A percentile compares a stretch with the other conserved stretches of the same genome.
Conservation (phyloP, 345 rosid species). For the Aquilaria yunnanensis region DNA sequence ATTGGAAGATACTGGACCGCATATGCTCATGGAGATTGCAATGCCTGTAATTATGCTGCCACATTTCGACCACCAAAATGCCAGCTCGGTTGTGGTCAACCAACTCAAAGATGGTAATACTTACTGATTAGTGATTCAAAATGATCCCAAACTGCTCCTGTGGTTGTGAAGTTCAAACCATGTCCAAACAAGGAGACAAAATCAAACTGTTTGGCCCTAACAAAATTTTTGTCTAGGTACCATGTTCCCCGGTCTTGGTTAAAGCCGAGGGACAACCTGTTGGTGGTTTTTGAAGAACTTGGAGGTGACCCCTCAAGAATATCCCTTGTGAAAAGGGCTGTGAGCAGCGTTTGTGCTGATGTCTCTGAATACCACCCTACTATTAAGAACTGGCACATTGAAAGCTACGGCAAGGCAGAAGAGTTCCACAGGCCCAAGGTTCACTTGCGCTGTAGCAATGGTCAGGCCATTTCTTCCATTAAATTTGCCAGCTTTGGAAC, state of each 20-base stretch:
- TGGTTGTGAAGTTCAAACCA: background rate
- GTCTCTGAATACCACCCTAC: conserved; percentile 88
- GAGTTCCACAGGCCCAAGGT: conserved; percentile 81
- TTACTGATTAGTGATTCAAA: background rate
- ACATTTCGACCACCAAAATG: conserved; percentile 81
- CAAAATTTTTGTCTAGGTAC: conserved; percentile 43
- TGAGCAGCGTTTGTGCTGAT: conserved; percentile 79
- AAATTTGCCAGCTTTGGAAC: conserved; percentile 98
- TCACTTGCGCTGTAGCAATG: conserved; percentile 73
- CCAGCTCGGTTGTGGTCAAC: conserved; percentile 85
- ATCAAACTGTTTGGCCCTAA: conserved; percentile 4
- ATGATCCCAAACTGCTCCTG: background rate
- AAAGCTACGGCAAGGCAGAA: conserved; percentile 91
- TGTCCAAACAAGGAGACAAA: background rate
- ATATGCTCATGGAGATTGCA: conserved; percentile 70
- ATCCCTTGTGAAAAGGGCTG: conserved; percentile 78
- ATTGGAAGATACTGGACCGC: conserved; percentile 98
- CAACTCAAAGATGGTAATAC: conserved; percentile 77
- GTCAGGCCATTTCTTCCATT: conserved; percentile 75
- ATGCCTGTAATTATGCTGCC: conserved; percentile 71
- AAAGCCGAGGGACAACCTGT: conserved; percentile 76
- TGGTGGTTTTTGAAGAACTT: conserved; percentile 93
- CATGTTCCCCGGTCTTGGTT: conserved; percentile 92
- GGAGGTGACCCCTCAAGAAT: conserved; percentile 84
- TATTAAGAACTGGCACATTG: conserved; percentile 95